These are phyloP conservation scores for Ligustrum vulgare DNA, from an alignment of 257 asterid species.

Conservation along the genomic window DNA sequence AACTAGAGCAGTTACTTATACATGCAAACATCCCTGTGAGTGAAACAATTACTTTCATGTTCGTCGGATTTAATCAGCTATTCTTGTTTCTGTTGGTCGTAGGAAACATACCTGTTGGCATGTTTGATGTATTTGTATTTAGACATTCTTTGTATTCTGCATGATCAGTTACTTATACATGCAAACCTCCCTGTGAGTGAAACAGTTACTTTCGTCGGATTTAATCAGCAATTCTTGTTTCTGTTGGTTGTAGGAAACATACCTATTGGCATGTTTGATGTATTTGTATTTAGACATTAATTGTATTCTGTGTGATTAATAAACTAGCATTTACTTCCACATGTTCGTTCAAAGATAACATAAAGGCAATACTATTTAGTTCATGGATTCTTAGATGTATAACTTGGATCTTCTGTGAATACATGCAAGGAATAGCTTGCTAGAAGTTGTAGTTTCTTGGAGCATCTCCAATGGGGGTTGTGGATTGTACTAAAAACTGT, in stretches of 20 bases:
- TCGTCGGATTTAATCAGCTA: not conserved
- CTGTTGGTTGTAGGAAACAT: not conserved
- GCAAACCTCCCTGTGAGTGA: too few relatives aligned
- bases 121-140: constrained; percentile 15
- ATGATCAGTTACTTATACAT: not conserved
- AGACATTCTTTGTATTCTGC: constrained; percentile 6
- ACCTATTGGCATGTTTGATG: constrained; percentile 12
- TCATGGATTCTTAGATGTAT: not conserved
- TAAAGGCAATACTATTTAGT: constrained; percentile 7
- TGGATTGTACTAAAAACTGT: too few relatives aligned
- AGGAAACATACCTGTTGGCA: not conserved
- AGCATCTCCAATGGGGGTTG: not conserved
- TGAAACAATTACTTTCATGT: constrained; percentile 17
- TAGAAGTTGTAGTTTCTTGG: not conserved
- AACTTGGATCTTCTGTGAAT: not conserved
- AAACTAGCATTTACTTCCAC: constrained; percentile 6
- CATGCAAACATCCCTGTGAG: constrained; percentile 87
- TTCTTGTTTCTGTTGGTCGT: not conserved
- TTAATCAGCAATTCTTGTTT: not conserved
- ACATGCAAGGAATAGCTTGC: not conserved
- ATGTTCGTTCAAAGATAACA: constrained; percentile 8
- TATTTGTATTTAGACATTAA: constrained; percentile 3
- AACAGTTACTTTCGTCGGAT: not conserved
- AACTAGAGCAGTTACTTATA: constrained; percentile 69
- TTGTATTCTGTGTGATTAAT: constrained; percentile 9